Evolutionary conservation across 2,329 filamentous ascomycete genomes (phyloP), one percentile per base, ranked within the genome.

Genomic region (Monosporascus cannonballus): DNA sequence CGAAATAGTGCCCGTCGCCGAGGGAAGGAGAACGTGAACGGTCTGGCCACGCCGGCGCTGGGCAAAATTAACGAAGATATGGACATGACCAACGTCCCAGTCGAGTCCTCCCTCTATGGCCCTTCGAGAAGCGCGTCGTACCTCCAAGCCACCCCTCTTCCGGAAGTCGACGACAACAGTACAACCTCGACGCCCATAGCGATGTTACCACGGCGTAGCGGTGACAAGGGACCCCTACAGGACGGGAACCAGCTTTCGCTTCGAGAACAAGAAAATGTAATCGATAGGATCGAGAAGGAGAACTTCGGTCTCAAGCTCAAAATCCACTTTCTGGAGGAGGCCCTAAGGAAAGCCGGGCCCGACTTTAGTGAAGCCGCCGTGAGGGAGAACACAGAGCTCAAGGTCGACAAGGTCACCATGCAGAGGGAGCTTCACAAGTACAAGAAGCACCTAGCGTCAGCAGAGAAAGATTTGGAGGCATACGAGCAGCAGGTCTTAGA

Each of bases 281-380:
- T 99, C 61, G 90, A 96, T 73, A 89, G 89, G 66, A 93, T 99
- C 62, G 91, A 96, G 67, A 99, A 99, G 75, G 94, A 97, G 67
- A 99, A 99, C 67, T 99, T 97, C 67, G 90, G 90, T 24, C 78
- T 99, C 51, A 97, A 97, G 71, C 80, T 97, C 61, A 96, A 96
- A 71, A 96, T 97, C 50, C 91, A 97, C 70, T 99, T 96, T 68
- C 79, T 99, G 52, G 91, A 99, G 69, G 90, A 97, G 61, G 89
- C 90, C 15, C 73, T 99, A 48, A 83, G 86, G 50, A 96, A 95
- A 68, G 84, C 87, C 51, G 93, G 93, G 1, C 91, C 90, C 7
- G 90, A 92, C 51, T 94, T 92, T 74, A 95, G 92, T 64, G 88
- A 96, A 69, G 84, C 85, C 30, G 90, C 93, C 3, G 75, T 99